phyloP scores from a whole-genome alignment of 2,329 filamentous ascomycete species.

The Trichophyton verrucosum region DNA sequence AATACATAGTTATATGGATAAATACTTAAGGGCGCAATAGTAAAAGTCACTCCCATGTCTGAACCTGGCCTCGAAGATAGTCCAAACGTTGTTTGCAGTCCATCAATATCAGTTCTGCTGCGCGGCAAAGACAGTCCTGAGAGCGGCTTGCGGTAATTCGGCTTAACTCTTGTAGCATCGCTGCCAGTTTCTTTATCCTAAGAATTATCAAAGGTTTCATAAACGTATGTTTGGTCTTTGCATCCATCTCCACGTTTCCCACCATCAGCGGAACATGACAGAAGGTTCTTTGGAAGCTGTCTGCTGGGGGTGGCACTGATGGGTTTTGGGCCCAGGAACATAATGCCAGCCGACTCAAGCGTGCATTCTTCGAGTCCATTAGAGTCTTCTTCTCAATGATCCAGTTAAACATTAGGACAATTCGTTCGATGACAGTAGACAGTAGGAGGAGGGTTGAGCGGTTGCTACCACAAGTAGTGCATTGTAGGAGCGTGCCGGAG shows the following conservation, averaged over 20 bases:
- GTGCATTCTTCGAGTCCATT: neutral
- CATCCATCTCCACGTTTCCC: neutral
- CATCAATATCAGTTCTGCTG: neutral
- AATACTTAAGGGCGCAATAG: no score
- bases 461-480: neutral
- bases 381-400: constrained; percentile 1
- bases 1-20: no score
- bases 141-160: neutral
- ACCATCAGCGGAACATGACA: constrained; percentile 2
- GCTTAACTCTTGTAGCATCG: neutral
- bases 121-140: neutral
- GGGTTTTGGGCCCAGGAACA: constrained; percentile 1
- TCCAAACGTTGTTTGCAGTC: neutral
- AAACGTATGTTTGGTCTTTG: neutral
- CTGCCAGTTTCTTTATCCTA: neutral
- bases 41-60: neutral
- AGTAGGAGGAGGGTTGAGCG: neutral
- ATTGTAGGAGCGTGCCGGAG: neutral
- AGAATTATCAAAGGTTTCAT: neutral
- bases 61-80: neutral
- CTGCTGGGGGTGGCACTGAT: neutral
- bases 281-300: neutral
- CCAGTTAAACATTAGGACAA: neutral
- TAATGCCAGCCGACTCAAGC: neutral
- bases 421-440: neutral